Evolutionary conservation across 2,329 filamentous ascomycete genomes (phyloP), one percentile per base, ranked within the genome.

Genomic region (Curvularia eragrostidis): DNA sequence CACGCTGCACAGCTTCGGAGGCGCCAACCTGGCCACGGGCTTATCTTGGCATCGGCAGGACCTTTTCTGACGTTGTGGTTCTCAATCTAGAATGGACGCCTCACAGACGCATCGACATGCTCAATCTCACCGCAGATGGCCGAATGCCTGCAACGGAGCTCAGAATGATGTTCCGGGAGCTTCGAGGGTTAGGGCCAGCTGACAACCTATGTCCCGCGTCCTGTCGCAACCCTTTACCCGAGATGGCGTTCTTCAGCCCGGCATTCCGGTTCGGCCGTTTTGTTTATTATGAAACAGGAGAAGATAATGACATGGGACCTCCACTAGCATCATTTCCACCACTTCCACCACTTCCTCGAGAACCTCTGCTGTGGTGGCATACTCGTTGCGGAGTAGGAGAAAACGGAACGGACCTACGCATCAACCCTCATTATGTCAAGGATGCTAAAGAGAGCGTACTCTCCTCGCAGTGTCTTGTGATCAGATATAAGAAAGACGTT

Each of bases 1-100:
- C 34, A 47, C 54, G 63, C 56, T 67, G 61, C 44, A 63, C 57
- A 19, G 36, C 57, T 49, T 63, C 58, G 48, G 60, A 62, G 46
- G 52, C 52, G 43, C 59, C 62, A 38, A 67, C 62, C 51, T 63
- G 62, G 59, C 64, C 64, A n/a, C 59, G 55, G 52, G 64, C 64
- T 44, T 46, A 51, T 59, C 62, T 66, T 44, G 4, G 50, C 47
- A 64, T 53, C 46, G 32, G 48, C 42, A 46, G 5, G 15, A 12
- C 12, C 9, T 9, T 19, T 13, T 43, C 59, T 48, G 39, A 48
- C 32, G 48, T 54, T 58, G 57, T 64, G 51, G 59, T 63, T 60
- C 59, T 65, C 46, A 64, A 54, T 52, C 41, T 66, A 48, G 62
- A 65, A 46, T 66, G 64, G 64, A 53, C 12, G 61, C 57, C 62